phyloP scores from a whole-genome alignment of 2,329 filamentous ascomycete genomes.

The Ophiosphaerella korrae region DNA sequence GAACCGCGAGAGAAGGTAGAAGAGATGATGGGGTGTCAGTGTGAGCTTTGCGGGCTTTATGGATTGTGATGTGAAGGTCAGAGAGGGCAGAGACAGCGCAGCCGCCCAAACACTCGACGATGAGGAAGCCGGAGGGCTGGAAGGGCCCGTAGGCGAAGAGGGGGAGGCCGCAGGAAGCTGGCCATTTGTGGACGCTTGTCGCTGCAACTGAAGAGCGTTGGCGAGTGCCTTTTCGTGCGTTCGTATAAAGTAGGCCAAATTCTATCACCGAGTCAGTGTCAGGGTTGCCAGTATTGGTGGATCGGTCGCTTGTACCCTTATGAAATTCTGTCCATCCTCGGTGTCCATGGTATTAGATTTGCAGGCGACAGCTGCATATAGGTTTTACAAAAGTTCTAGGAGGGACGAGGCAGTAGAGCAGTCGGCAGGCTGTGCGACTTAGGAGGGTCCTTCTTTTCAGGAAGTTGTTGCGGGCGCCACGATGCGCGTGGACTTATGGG shows the following conservation, averaged over 20 bases:
- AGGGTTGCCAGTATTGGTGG: background rate
- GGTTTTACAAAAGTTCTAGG: constrained; percentile 16
- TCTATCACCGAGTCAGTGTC: constrained; percentile 61
- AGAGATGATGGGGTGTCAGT: constrained; percentile 93
- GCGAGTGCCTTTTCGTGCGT: constrained; percentile 97
- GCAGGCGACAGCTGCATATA: constrained; percentile 43
- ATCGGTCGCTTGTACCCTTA: constrained; percentile 67
- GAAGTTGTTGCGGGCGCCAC: constrained; percentile 1
- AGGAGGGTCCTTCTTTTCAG: background rate
- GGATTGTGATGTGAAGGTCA: constrained; percentile 82
- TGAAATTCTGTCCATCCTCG: constrained; percentile 87
- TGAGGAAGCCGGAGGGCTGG: constrained; percentile 61
- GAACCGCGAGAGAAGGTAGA: constrained; percentile 93
- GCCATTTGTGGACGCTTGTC: constrained; percentile 71
- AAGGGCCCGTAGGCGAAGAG: constrained; percentile 44
- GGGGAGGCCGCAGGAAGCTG: constrained; percentile 51
- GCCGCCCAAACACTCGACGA: constrained; percentile 74
- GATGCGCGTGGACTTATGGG: constrained; percentile 23
- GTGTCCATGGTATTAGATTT: constrained; percentile 68
- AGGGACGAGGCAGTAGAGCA: constrained; percentile 12
- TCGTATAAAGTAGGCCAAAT: constrained; percentile 93
- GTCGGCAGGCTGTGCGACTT: constrained; percentile 14
- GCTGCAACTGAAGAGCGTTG: constrained; percentile 87
- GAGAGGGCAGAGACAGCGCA: constrained; percentile 82
- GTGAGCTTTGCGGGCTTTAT: constrained; percentile 91